phyloP scores from a whole-genome alignment of 768 basidiomycete species.

The Mycena chlorophos region DNA sequence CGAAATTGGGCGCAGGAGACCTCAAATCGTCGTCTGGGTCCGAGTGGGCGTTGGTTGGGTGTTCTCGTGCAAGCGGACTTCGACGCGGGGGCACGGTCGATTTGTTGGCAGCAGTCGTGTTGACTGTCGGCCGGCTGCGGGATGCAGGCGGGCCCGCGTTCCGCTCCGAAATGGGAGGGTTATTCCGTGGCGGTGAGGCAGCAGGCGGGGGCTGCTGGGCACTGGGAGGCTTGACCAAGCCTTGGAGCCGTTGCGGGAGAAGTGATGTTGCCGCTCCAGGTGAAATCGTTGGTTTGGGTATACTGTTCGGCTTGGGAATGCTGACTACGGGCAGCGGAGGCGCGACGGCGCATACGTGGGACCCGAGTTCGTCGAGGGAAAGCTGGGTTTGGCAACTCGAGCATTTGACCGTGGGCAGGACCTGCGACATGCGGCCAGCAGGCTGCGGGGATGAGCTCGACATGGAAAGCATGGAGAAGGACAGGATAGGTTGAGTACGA shows the following conservation, averaged over 20 bases:
- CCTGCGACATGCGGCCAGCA: slow-evolving; percentile 60
- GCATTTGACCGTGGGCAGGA: slow-evolving; percentile 83
- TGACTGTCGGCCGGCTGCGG: slow-evolving; percentile 34
- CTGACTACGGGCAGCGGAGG: slow-evolving; percentile 45
- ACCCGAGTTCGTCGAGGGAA: slow-evolving; percentile 69
- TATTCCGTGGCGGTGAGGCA: slow-evolving; percentile 18
- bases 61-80: slow-evolving; percentile 37
- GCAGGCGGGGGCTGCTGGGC: slow-evolving; percentile 11
- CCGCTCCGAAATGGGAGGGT: no score
- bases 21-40: slow-evolving; percentile 11
- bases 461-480: slow-evolving; percentile 27
- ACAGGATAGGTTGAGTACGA: slow-evolving; percentile 26
- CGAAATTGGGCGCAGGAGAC: slow-evolving; percentile 20
- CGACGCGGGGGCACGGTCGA: slow-evolving; percentile 32
- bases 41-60: slow-evolving; percentile 12
- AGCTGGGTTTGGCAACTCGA: slow-evolving; percentile 73
- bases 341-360: slow-evolving; percentile 67
- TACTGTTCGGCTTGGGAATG: slow-evolving; percentile 32
- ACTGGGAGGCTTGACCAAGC: slow-evolving; percentile 34
- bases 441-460: slow-evolving; percentile 26
- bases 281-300: slow-evolving; percentile 40
- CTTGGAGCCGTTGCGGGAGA: slow-evolving; percentile 52
- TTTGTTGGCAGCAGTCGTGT: slow-evolving; percentile 27
- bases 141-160: slow-evolving; percentile 23
- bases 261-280: slow-evolving; percentile 45